Evolutionary conservation across 495 filamentous ascomycete genomes (phyloP).

Genomic region (Lindgomyces ingoldianus): DNA sequence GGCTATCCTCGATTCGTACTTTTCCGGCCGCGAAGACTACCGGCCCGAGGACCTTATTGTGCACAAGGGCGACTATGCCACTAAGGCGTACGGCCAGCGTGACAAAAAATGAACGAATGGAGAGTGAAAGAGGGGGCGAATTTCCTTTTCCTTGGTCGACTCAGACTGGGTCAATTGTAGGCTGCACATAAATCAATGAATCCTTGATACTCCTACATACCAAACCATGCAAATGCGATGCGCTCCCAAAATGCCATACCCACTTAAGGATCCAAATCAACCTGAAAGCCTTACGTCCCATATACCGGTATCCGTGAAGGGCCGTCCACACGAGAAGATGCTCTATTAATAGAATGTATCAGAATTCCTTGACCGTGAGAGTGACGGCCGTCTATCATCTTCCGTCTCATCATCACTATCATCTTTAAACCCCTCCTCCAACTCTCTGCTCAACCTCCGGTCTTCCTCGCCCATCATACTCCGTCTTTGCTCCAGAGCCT

Average conservation of each 20-base stretch:
- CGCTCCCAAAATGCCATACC: not conserved
- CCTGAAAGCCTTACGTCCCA: no score
- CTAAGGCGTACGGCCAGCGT: slow-evolving; percentile 90
- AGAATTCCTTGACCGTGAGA: slow-evolving; percentile 5
- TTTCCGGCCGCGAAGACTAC: slow-evolving; percentile 84
- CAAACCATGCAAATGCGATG: not conserved
- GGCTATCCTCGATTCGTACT: slow-evolving; percentile 87
- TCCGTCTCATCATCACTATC: slow-evolving; percentile 73
- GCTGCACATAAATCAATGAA: not conserved
- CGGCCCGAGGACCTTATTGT: slow-evolving; percentile 90
- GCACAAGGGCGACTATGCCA: slow-evolving; percentile 87
- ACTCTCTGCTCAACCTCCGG: slow-evolving; percentile 72
- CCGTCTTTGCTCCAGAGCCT: slow-evolving; percentile 51
- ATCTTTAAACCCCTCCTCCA: slow-evolving; percentile 83
- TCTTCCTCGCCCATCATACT: slow-evolving; percentile 45
- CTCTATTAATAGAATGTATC: slow-evolving; percentile 18
- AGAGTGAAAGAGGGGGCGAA: not conserved
- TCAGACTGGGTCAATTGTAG: not conserved
- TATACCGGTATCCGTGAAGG: slow-evolving; percentile 25
- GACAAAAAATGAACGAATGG: slow-evolving; percentile 49
- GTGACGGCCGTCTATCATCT: slow-evolving; percentile 17
- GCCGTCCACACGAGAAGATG: not conserved
- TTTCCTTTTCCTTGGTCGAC: not conserved
- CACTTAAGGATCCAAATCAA: slow-evolving; percentile 1
- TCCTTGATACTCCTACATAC: not conserved